Base-by-base conservation (phyloP, 1,284 basidiomycete genomes). In the Meripilus lineatus region DNA sequence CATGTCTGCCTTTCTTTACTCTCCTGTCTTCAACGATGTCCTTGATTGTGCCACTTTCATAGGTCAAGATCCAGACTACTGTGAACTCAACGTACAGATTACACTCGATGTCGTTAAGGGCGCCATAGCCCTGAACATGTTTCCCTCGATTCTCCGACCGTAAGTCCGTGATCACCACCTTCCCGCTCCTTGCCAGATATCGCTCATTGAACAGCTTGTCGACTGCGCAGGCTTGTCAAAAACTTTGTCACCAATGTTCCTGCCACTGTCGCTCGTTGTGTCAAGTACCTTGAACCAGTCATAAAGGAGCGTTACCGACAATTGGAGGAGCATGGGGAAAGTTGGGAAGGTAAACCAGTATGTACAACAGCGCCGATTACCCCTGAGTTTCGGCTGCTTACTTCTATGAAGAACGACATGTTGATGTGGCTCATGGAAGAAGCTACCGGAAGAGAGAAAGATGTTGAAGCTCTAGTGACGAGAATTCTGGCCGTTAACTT, bases 401-500 rank as follows among this genome's bases (percentile, higher is more conserved):
- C 11, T 23, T n/a, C 14, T 30, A 26, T 40, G 40, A 38, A 72
- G 69, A 65, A 65, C 38, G 70, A 74, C 52, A 53, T 72, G 59
- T 55, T 75, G 8, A 61, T 62, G 18, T 73, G 72, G 71, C 54
- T 75, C n/a, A 61, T 74, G 52, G 66, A 68, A n/a, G 59, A 58
- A 14, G 63, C 65, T 13, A 50, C 49, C 40, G 62, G 53, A 24
- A 57, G 55, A 33, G 60, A 62, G 21, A 57, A 52, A 47, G 65
- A 55, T 37, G 54, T 62, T 38, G 60, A 49, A 20, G 61, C 56
- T 40, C 58, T 62, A 38, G 66, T 53, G 42, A 56, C 66, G 38
- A 63, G 71, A 25, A 61, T 75, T 43, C 58, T 76, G 20, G 52
- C 66, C 23, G 50, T 74, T 22, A 74, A 74, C 53, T 69, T 75